A percentile compares a stretch with the other conserved stretches of the same genome.
Conservation (phyloP, 192 early-diverging fungal species). For the Radiomyces spectabilis region DNA sequence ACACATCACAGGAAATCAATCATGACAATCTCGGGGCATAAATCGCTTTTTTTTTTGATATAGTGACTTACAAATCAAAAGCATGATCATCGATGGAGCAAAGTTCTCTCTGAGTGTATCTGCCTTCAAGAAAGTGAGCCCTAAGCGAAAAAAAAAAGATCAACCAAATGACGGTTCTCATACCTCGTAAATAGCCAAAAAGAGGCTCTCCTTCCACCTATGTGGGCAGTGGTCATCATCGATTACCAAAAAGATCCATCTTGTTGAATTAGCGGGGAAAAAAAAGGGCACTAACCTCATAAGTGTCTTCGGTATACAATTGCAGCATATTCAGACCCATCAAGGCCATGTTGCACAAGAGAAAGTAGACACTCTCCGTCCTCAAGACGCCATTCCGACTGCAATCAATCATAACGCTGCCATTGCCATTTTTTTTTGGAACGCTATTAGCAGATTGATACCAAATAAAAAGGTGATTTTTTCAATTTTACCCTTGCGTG, state of each 20-base stretch:
- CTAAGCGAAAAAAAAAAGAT: neutral
- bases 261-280: neutral
- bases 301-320: constrained; percentile 89
- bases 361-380: constrained; percentile 49
- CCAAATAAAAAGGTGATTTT: neutral
- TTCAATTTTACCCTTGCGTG: constrained; percentile 55
- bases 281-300: constrained; percentile 45
- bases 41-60: neutral
- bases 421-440: neutral
- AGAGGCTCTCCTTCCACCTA: constrained; percentile 53
- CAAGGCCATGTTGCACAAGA: constrained; percentile 72
- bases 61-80: constrained; percentile 32
- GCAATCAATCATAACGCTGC: constrained; percentile 77
- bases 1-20: too few species aligned
- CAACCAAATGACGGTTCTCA: neutral
- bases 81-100: constrained; percentile 74
- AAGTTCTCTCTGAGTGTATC: constrained; percentile 70
- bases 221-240: too few species aligned
- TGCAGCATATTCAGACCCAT: constrained; percentile 86
- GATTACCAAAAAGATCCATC: too few species aligned
- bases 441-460: neutral
- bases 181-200: constrained; percentile 66
- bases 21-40: neutral
- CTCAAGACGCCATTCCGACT: constrained; percentile 72
- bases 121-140: constrained; percentile 20